These are phyloP conservation scores for Mycosphaerella arachidis DNA, from an alignment of 2,329 filamentous ascomycete genomes.

Conservation along the genomic window DNA sequence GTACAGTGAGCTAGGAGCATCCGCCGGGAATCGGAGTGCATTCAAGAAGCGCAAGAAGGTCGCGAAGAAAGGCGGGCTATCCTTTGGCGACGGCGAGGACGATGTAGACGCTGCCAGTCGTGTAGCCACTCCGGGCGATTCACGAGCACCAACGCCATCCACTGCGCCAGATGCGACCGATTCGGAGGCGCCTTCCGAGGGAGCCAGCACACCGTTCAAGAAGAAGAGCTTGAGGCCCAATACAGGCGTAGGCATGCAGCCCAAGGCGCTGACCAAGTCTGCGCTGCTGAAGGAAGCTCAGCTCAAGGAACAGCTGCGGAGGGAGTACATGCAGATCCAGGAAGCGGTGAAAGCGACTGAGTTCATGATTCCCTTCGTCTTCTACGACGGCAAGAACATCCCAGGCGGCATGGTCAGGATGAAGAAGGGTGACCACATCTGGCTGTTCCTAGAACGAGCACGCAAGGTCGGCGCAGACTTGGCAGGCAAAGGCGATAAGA, in stretches of 20 bases:
- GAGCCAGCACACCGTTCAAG: conserved; percentile 24
- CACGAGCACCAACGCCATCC: neutral
- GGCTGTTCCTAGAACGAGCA: conserved; percentile 89
- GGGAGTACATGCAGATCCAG: conserved; percentile 77
- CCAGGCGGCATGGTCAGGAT: conserved; percentile 78
- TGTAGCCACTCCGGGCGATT: neutral
- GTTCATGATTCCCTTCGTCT: conserved; percentile 88
- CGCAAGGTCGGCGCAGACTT: conserved; percentile 83
- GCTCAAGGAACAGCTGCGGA: conserved; percentile 67
- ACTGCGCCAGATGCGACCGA: conserved; percentile 11
- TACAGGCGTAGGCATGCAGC: conserved; percentile 56
- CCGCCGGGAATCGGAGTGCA: conserved; percentile 28
- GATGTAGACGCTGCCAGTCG: conserved; percentile 33
- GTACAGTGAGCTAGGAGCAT: conserved; percentile 51
- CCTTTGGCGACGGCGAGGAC: conserved; percentile 68
- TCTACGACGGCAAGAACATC: conserved; percentile 90
- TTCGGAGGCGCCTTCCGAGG: conserved; percentile 12
- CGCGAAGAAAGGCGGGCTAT: conserved; percentile 57
- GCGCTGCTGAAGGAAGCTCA: conserved; percentile 74
- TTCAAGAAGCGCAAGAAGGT: conserved; percentile 55
- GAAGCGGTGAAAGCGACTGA: conserved; percentile 85
- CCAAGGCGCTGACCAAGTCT: conserved; percentile 72
- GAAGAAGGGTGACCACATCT: conserved; percentile 88
- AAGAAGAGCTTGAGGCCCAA: conserved; percentile 57
- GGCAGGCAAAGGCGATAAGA: conserved; percentile 63